A percentile compares a stretch with the other conserved stretches of the same genome.
Evolutionary conservation across 345 rosid genomes (phyloP).

Genomic region (Linum trigynum): DNA sequence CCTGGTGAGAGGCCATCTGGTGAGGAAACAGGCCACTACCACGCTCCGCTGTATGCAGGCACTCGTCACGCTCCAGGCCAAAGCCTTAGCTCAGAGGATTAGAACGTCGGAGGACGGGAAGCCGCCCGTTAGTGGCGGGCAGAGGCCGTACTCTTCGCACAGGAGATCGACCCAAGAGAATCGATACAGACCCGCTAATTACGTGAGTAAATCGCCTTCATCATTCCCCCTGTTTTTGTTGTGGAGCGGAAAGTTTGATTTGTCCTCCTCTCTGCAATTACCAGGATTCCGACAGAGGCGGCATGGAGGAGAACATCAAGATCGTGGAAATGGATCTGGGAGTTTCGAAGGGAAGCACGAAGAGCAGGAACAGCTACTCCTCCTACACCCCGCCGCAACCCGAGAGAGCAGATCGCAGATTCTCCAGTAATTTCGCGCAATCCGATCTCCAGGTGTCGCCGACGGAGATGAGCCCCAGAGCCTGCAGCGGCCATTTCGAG

Average conservation of each 20-base stretch:
- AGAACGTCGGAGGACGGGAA: slow-evolving; percentile 38
- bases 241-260: background rate
- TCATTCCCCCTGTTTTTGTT: too few species aligned
- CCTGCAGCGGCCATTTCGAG: slow-evolving; percentile 67
- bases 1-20: slow-evolving; percentile 27
- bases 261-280: background rate
- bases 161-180: slow-evolving; percentile 42
- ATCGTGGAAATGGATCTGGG: slow-evolving; percentile 74
- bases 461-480: slow-evolving; percentile 63
- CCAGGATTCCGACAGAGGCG: slow-evolving; percentile 19
- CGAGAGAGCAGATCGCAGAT: slow-evolving; percentile 26
- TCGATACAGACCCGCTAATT: slow-evolving; percentile 25
- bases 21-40: slow-evolving; percentile 27
- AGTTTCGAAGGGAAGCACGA: slow-evolving; percentile 27
- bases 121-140: slow-evolving; percentile 15
- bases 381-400: slow-evolving; percentile 18
- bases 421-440: slow-evolving; percentile 17
- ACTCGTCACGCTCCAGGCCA: slow-evolving; percentile 18
- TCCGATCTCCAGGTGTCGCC: background rate
- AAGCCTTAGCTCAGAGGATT: slow-evolving; percentile 52
- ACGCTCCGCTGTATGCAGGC: slow-evolving; percentile 30
- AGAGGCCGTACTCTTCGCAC: slow-evolving; percentile 38
- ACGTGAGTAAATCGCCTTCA: slow-evolving; percentile 24
- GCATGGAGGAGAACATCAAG: slow-evolving; percentile 63
- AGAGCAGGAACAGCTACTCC: slow-evolving; percentile 41